Evolutionary conservation across 306 rosid genomes (phyloP), one percentile per base, ranked within the genome.

Genomic region (Erythrophleum fordii): DNA sequence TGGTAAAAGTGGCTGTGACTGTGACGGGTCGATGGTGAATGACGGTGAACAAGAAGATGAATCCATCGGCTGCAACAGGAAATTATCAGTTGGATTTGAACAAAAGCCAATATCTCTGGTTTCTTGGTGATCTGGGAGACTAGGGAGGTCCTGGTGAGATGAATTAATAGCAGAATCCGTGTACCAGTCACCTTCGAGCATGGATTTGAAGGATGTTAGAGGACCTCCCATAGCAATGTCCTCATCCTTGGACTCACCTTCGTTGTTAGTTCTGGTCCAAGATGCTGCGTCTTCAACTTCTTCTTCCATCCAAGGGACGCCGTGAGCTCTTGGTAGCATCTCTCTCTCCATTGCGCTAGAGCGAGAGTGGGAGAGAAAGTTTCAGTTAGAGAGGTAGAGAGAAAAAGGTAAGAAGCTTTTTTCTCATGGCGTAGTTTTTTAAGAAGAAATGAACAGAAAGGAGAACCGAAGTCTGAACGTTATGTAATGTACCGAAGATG

Each of bases 121-220:
- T 52, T 85, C 88, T 3, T 76, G 85, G 11, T 85, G 84, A 72
- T 68, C 60, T 20, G 75, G 80, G 37, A 83, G 82, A 79, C 51
- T 64, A 49, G 73, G 75, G 48, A 77, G 87, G 55, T 79, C 61
- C 7, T 76, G 89, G 58, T 39, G 76, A 55, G 88, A 8, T 23
- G 83, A 66, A 82, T 84, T 86, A 11, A 72, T 61, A 51, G 83
- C 71, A 56, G 77, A 53, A 37, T 82, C 58, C 52, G 87, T 45
- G 79, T 75, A 91, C 91, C 93, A 91, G 75, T 91, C 94, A 26
- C 83, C 81, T 61, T 88, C 87, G 4, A 90, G 90, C 86, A 91
- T 90, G 78, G 99, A 91, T 77, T 95, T 93, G 91, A 89, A 95
- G 80, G 89, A 83, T 29, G 90, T 79, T 18, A 90, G 72, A 60